Base-by-base conservation (phyloP, 495 filamentous ascomycete genomes). In the Cercophora sp. region DNA sequence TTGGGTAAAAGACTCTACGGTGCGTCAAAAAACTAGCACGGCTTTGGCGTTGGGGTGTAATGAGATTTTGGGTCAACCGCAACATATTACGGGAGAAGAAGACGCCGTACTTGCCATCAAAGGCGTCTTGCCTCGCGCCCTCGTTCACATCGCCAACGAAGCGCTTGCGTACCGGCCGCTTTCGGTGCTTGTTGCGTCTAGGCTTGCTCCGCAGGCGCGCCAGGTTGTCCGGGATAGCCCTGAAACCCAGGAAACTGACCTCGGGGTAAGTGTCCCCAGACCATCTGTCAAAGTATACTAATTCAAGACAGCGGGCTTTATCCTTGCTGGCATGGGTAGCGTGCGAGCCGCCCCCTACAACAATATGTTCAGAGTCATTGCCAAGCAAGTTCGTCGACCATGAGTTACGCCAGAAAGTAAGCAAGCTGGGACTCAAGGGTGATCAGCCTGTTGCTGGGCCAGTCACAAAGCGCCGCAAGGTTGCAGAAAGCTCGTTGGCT, bases 401-500 rank as follows among this genome's bases (percentile, higher is more conserved):
- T 3, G 9, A 24, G 8, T 60, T 73, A 31, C 59, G 62, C 13
- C 57, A 49, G 22, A 58, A 58, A 16, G 47, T 72, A 16, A 46
- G 55, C 8, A 55, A 51, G 23, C 27, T 73, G 23, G 37, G 48
- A 3, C 29, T 63, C 19, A 29, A 39, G 31, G 34, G 26, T 13
- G 20, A 11, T 8, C 37, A 59, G 29, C 25, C 27, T 13, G n/a
- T n/a, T n/a, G n/a, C n/a, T n/a, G n/a, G n/a, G 31, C 64, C 58
- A 10, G 57, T 56, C 25, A 48, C 48, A 0, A 75, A 75, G 37
- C 65, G 68, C 18, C 61, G 59, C 41, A 75, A 66, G 27, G 40
- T 67, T 2, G 46, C 54, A 1, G 43, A 54, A n/a, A 41, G 55
- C 20, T 23, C 55, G 6, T 41, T 51, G 20, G 20, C 51, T n/a